Base-by-base conservation (phyloP, 805 yeast species). In the Priceomyces medius region DNA sequence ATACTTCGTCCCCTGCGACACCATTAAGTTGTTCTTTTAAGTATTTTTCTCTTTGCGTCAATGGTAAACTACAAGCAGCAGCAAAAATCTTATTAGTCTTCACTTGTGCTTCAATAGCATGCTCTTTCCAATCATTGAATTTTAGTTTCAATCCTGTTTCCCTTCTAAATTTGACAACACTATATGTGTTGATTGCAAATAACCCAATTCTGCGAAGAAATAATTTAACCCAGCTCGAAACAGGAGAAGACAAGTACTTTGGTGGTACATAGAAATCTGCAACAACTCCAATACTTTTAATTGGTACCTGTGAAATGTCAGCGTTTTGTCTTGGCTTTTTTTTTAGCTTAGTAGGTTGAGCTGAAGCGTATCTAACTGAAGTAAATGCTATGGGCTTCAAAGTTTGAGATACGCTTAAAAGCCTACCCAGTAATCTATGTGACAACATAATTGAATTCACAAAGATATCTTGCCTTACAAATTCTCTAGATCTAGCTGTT, bases 21-120 rank as follows among this genome's bases (percentile, higher is more conserved):
- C 65, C 64, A 17, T 58, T 63, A 44, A 68, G 55, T 42, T 66
- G 68, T 4, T 54, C 41, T 43, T 68, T 69, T 9, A 88, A 55
- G 48, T 81, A 71, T 23, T 70, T 71, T 14, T 69, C 58, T 41
- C 73, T 52, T 40, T 62, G 61, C 7, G 44, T 41, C 14, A 42
- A 41, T 4, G 61, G 58, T 41, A 58, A 53, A 41, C 58, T 60
- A 53, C 74, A 69, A 1, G 67, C 70, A 20, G 66, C 57, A 2
- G 95, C 91, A 69, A 90, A 90, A 2, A 88, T 81, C 54, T 81
- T 80, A 64, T 90, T 88, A n/a, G 87, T 83, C 43, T 78, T 77
- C 20, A 84, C 85, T 60, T 81, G 89, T 38, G 71, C 71, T 51
- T 88, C 88, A 51, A 90, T 80, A 6, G 95, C 95, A 21, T 74